A percentile compares a stretch with the other conserved stretches of the same genome.
phyloP scores from a whole-genome alignment of 2,329 filamentous ascomycete species.

The Nigrospora sphaerica region DNA sequence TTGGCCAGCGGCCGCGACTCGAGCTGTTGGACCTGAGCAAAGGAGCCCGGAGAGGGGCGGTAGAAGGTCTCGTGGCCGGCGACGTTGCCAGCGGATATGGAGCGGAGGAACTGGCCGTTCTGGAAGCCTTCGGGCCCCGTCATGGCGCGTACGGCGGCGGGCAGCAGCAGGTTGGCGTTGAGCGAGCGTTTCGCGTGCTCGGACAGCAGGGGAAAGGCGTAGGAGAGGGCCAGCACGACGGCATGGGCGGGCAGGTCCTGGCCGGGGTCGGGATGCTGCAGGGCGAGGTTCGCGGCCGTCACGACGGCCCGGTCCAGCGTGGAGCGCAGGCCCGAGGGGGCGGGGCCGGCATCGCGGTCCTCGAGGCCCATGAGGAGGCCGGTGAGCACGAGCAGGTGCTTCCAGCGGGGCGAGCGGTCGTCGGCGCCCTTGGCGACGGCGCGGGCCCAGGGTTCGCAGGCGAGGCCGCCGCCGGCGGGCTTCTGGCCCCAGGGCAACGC shows the following conservation, averaged over 20 bases:
- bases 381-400: conserved; percentile 73
- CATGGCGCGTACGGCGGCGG: conserved; percentile 59
- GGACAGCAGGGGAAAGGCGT: conserved; percentile 66
- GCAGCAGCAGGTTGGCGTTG: conserved; percentile 64
- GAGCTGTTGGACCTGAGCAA: conserved; percentile 48
- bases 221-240: conserved; percentile 67
- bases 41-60: conserved; percentile 54
- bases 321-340: conserved; percentile 55
- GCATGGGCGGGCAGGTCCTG: conserved; percentile 36
- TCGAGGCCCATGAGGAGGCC: conserved; percentile 75
- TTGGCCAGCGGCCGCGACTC: conserved; percentile 54
- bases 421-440: conserved; percentile 52
- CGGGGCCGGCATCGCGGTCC: conserved; percentile 51
- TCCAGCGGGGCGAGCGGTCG: conserved; percentile 62
- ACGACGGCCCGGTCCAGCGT: conserved; percentile 69
- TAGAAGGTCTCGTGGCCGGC: conserved; percentile 56
- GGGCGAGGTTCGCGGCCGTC: conserved; percentile 67
- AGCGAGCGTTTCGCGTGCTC: conserved; percentile 50
- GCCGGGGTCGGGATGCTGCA: conserved; percentile 39
- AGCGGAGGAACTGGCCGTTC: conserved; percentile 66
- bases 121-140: conserved; percentile 68
- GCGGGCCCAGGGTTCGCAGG: conserved; percentile 46
- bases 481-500: conserved; percentile 15
- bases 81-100: conserved; percentile 58
- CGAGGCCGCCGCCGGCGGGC: conserved; percentile 32